Evolutionary conservation across 2,329 filamentous ascomycete genomes (phyloP), one percentile per base, ranked within the genome.

Genomic region (Microcyclosporella mali): DNA sequence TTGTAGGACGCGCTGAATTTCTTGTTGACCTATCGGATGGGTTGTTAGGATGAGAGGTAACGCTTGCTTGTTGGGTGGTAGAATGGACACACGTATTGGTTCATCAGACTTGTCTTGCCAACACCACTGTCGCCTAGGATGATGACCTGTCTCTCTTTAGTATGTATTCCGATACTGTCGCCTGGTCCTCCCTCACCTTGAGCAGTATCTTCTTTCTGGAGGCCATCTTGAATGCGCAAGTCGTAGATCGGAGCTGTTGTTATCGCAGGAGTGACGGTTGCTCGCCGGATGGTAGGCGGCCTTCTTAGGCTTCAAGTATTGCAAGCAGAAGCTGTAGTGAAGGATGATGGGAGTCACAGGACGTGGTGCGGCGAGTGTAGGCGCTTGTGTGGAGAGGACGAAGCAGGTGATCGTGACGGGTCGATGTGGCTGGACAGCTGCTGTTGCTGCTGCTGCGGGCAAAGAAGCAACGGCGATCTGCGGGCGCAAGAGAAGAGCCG

Each of bases 1-100:
- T 98, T 98, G 81, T 98, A 98, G 74, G 89, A 95, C 56, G 89
- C 90, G 67, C 89, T 95, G 75, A 98, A 98, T 69, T 98, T 97
- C 75, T 98, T 98, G 77, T 98, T 98, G 79, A 98, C 90, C 90
- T 97, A 56, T 56, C 21, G 21, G 9, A 11, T 18, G 3, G 11
- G 27, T 29, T 29, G 37, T 50, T 32, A 53, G 48, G 10, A 1
- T 6, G 40, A 18, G 21, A 25, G 21, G 9, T 25, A 25, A 9
- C 4, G 21, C 21, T 25, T 25, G 6, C 21, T 25, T 4, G 21
- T 25, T 25, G 21, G n/a, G n/a, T n/a, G n/a, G n/a, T n/a, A 39
- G 46, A 25, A 40, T 4, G 36, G 44, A 59, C 85, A 68, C 81
- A 97, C 92, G 86, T 97, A 98, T 97, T 98, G 92, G 74, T 98